Base-by-base conservation (phyloP, 257 asterid species). In the Ophiorrhiza pumila region DNA sequence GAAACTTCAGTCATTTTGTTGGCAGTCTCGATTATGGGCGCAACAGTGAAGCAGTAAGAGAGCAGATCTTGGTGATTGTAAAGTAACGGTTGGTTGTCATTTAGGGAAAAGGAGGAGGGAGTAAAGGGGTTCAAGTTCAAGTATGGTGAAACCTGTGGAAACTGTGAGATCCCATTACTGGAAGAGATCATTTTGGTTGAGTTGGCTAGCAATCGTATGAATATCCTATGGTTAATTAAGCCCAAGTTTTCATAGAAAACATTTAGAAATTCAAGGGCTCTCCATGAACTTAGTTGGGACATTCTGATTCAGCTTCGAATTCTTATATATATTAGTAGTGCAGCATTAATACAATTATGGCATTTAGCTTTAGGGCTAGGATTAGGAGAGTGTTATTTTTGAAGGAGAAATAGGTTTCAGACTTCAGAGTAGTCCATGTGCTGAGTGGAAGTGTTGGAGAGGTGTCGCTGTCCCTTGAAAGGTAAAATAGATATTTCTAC, bases 121-220 rank as follows among this genome's bases (percentile, higher is more conserved):
- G 69, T 43, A 27, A 83, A 46, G 29, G 85, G 32, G 25, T 47
- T 50, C 56, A 66, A 11, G 27, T 60, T 57, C 17, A 71, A 79
- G 72, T 83, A 65, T 60, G 88, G 60, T 13, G 86, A 69, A 58
- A 57, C 45, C 43, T 75, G 91, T 1, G 84, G 83, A 76, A 75
- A 69, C 11, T 35, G 73, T n/a, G 87, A 78, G 79, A 83, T 87
- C 76, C 75, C 80, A 76, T 65, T 75, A 67, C 61, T 57, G 69
- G 74, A 71, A 65, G 82, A 61, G 80, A 78, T 76, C 96, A 89
- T 91, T 50, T 76, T 60, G 9, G 25, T 27, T 45, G 5, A 32
- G 10, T 22, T 46, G 18, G 55, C 34, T 46, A 37, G 59, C 47
- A 31, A 45, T 61, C 42, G 34, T 20, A 18, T 68, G 41, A 65